These are phyloP conservation scores for Craterostigma plantagineum DNA, from an alignment of 257 asterid species.

Conservation along the genomic window DNA sequence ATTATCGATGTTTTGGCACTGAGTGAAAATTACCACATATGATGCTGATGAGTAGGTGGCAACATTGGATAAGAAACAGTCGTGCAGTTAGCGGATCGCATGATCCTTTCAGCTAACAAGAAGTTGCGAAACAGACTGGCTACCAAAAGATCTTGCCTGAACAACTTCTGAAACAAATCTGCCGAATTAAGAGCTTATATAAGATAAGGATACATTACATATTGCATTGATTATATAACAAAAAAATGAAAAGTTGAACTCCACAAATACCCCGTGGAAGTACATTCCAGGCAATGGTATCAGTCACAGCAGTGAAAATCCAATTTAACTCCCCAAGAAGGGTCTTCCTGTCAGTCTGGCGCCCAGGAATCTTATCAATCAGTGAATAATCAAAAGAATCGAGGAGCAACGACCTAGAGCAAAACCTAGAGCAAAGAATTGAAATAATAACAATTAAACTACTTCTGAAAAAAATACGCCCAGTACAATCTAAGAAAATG, in stretches of 20 bases:
- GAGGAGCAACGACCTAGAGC: conserved; percentile 75
- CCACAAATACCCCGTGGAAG: conserved; percentile 72
- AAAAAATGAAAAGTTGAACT: no score
- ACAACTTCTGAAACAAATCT: conserved; percentile 93
- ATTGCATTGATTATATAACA: no score
- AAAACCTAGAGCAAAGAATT: conserved; percentile 35
- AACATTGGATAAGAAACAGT: conserved; percentile 81
- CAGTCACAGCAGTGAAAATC: conserved; percentile 98
- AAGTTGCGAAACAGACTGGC: conserved; percentile 93
- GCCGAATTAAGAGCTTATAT: conserved; percentile 7
- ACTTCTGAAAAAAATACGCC: no score
- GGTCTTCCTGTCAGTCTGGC: conserved; percentile 96
- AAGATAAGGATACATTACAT: not conserved
- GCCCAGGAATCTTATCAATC: conserved; percentile 96
- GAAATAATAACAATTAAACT: conserved; percentile 1
- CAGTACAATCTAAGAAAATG: no score
- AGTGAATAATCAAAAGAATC: conserved; percentile 78
- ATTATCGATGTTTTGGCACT: not conserved
- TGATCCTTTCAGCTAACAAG: conserved; percentile 92
- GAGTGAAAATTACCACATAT: conserved; percentile 63
- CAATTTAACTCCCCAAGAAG: conserved; percentile 98
- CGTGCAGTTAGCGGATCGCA: conserved; percentile 99
- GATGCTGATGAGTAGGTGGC: conserved; percentile 99
- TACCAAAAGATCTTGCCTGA: conserved; percentile 95
- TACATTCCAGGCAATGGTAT: conserved; percentile 99